Base-by-base conservation (phyloP, 208 protist genomes). In the Lotmaria passim region DNA sequence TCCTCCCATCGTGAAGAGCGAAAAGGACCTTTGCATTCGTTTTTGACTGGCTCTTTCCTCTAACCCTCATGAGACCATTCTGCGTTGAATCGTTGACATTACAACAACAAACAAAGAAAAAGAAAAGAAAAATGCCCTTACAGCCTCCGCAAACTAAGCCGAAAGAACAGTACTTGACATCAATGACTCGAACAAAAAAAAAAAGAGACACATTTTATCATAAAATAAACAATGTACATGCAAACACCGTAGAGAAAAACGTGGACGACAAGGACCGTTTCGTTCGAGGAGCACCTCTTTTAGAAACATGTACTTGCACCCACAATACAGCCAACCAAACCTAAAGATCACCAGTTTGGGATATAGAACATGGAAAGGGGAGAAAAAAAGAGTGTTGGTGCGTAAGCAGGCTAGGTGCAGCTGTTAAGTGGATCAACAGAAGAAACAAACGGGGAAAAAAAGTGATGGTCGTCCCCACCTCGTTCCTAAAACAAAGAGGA, bases 211-310 rank as follows among this genome's bases (percentile, higher is more conserved):
- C 38, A 36, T 21, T 38, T 60, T 3, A 59, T 47, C 58, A 41
- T 26, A 30, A 53, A 64, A 41, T 39, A 7, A 30, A 64, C 43
- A 53, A 41, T 64, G 58, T 64, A 64, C 58, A 64, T 64, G 43
- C 43, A 30, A 41, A 64, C 15, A 34, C 23, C 24, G 41, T 30
- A 28, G 51, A 26, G 41, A 15, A 51, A 51, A 47, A 8, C 28
- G 36, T 47, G 55, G 17, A 58, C 38, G 21, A 47, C 28, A 21
- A 47, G 7, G 5, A 43, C 21, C 5, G 33, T 47, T 47, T 47
- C 36, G 30, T 15, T 33, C 38, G 17, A 28, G 33, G 24, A 31
- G 4, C 52, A 23, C 24, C n/a, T n/a, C n/a, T 41, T 41, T 14
- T 14, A 43, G 19, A 43, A 41, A 46, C 11, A 31, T 28, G 53